A percentile compares a stretch with the other conserved stretches of the same genome.
phyloP scores from a whole-genome alignment of 345 rosid species.

The Orychophragmus violaceus region DNA sequence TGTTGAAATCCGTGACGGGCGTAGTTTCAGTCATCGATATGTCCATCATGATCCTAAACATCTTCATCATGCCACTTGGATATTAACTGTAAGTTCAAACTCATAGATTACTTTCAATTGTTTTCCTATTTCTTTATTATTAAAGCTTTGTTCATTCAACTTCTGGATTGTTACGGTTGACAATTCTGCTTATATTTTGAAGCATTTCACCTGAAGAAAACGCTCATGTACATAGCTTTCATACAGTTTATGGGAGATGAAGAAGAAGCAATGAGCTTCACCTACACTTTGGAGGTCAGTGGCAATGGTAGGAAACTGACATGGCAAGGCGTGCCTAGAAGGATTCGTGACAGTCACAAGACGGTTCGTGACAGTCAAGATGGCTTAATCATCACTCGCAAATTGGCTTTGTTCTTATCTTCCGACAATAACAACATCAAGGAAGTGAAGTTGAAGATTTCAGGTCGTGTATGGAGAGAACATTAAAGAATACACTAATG shows the following conservation, averaged over 20 bases:
- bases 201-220: slow-evolving; percentile 32
- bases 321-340: slow-evolving; percentile 38
- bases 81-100: slow-evolving; percentile 57
- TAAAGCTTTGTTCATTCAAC: slow-evolving; percentile 23
- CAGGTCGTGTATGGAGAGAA: slow-evolving; percentile 53
- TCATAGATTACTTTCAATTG: not conserved
- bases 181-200: slow-evolving; percentile 40
- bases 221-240: slow-evolving; percentile 36
- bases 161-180: slow-evolving; percentile 34
- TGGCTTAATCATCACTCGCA: slow-evolving; percentile 41
- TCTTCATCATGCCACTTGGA: slow-evolving; percentile 78
- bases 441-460: slow-evolving; percentile 48
- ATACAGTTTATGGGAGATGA: slow-evolving; percentile 42
- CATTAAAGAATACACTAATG: slow-evolving; percentile 13
- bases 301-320: slow-evolving; percentile 37
- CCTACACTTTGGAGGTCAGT: slow-evolving; percentile 35
- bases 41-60: slow-evolving; percentile 80
- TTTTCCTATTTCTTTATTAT: not conserved
- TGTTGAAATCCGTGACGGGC: slow-evolving; percentile 79
- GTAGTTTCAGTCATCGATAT: slow-evolving; percentile 71
- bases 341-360: slow-evolving; percentile 33
- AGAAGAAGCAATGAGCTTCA: slow-evolving; percentile 38
- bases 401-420: slow-evolving; percentile 38
- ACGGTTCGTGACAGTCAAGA: slow-evolving; percentile 39
- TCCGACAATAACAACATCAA: slow-evolving; percentile 26